These are phyloP conservation scores for Eimeria praecox DNA, from an alignment of 169 alveolate genomes.

Conservation along the genomic window DNA sequence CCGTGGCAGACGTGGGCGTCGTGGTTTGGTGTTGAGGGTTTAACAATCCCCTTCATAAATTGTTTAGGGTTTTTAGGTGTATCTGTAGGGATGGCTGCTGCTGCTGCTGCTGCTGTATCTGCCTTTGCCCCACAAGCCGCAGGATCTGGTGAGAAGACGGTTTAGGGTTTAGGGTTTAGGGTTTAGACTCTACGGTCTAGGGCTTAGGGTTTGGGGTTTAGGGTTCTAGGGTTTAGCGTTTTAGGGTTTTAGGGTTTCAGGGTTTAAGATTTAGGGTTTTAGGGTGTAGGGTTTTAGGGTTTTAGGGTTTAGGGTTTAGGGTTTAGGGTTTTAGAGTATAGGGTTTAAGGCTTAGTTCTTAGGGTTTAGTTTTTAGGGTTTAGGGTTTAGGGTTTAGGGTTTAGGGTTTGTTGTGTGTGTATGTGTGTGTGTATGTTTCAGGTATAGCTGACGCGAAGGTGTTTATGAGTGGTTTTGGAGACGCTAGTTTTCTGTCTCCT, in stretches of 20 bases:
- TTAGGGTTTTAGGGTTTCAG: neutral
- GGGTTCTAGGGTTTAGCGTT: neutral
- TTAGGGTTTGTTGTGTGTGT: no score
- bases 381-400: neutral
- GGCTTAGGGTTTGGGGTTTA: neutral
- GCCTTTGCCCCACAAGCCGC: slow-evolving; percentile 64
- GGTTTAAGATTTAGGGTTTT: neutral
- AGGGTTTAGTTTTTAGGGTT: neutral
- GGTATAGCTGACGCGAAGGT: slow-evolving; percentile 84
- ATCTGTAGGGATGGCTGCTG: slow-evolving; percentile 32
- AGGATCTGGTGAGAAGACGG: slow-evolving; percentile 34
- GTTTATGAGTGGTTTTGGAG: slow-evolving; percentile 79
- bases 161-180: neutral
- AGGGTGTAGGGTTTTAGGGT: neutral
- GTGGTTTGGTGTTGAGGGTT: neutral
- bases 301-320: neutral
- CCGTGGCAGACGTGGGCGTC: slow-evolving; percentile 32
- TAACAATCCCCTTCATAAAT: neutral
- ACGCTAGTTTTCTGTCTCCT: slow-evolving; percentile 36
- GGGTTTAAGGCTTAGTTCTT: neutral
- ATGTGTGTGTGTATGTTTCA: neutral
- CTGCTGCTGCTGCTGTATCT: slow-evolving; percentile 58
- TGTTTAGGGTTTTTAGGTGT: neutral
- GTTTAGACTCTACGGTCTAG: neutral
- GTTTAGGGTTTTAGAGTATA: neutral